Evolutionary conservation across 73 alveolate species (phyloP).

Genomic region (Strombidium stylifer): DNA sequence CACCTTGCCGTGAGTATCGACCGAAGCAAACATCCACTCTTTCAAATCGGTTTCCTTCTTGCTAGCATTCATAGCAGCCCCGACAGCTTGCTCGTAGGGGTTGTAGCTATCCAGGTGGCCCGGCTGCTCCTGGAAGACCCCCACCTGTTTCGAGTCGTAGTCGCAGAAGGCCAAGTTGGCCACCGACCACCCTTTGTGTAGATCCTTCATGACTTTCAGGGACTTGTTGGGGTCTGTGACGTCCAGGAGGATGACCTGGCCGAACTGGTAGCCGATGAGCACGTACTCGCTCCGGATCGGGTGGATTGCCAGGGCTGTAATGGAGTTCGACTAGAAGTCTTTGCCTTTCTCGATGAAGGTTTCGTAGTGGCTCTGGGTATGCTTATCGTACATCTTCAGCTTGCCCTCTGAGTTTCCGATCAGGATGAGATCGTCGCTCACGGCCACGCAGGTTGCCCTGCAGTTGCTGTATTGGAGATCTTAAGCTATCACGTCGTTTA

Average conservation of each 20-base stretch:
- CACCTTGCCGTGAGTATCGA: slow-evolving; percentile 30
- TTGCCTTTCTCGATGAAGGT: slow-evolving; percentile 30
- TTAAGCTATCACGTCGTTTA: background rate
- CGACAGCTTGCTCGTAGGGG: background rate
- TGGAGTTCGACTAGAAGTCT: slow-evolving; percentile 24
- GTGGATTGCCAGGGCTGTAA: slow-evolving; percentile 19
- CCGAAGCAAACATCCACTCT: slow-evolving; percentile 26
- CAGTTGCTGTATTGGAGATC: background rate
- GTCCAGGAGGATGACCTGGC: slow-evolving; percentile 23
- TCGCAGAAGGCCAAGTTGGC: slow-evolving; percentile 24
- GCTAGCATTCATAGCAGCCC: background rate
- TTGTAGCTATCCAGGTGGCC: background rate
- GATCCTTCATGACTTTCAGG: slow-evolving; percentile 29
- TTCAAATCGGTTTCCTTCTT: background rate
- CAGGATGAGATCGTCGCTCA: slow-evolving; percentile 1
- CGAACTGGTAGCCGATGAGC: slow-evolving; percentile 26
- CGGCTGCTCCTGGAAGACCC: too few species aligned
- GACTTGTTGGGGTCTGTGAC: slow-evolving; percentile 14
- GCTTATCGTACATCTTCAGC: slow-evolving; percentile 25
- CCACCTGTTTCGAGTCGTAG: background rate
- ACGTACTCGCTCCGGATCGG: slow-evolving; percentile 9
- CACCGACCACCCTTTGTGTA: slow-evolving; percentile 15
- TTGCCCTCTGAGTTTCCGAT: slow-evolving; percentile 32
- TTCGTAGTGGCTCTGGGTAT: slow-evolving; percentile 7
- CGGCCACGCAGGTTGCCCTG: slow-evolving; percentile 26